These are phyloP conservation scores for Ceratobasidium sp. DNA, from an alignment of 1,284 basidiomycete species.

Conservation along the genomic window DNA sequence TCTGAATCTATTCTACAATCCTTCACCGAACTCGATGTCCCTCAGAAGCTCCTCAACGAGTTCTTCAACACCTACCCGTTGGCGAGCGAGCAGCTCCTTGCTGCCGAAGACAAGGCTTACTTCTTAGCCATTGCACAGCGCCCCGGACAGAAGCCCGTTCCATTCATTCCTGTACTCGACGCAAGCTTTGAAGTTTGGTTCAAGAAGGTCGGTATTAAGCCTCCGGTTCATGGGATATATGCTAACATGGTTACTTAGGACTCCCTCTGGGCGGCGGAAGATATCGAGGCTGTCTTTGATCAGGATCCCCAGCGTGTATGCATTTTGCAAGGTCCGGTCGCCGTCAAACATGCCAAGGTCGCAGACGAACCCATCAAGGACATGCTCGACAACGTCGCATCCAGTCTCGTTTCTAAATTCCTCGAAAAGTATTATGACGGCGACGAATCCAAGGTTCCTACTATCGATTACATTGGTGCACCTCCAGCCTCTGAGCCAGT, in stretches of 20 bases:
- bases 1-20: slow-evolving; percentile 91
- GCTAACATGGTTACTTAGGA: slow-evolving; percentile 61
- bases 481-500: slow-evolving; percentile 52
- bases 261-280: slow-evolving; percentile 96
- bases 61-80: slow-evolving; percentile 88
- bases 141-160: slow-evolving; percentile 96
- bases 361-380: slow-evolving; percentile 95
- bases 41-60: slow-evolving; percentile 72
- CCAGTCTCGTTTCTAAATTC: slow-evolving; percentile 76
- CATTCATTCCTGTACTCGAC: slow-evolving; percentile 98
- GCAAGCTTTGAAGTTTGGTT: slow-evolving; percentile 96
- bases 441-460: slow-evolving; percentile 79
- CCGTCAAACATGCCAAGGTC: slow-evolving; percentile 82
- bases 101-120: slow-evolving; percentile 93
- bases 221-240: neutral
- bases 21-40: slow-evolving; percentile 83
- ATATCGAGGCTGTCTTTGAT: slow-evolving; percentile 98
- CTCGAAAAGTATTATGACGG: slow-evolving; percentile 81
- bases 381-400: slow-evolving; percentile 86
- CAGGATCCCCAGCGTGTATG: slow-evolving; percentile 97
- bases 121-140: slow-evolving; percentile 95
- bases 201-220: slow-evolving; percentile 76
- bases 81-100: slow-evolving; percentile 83
- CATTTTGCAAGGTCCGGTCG: slow-evolving; percentile 96
- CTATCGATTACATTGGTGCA: slow-evolving; percentile 83